Percentiles rank a stretch among this genome's conserved stretches.
phyloP scores from a whole-genome alignment of 768 basidiomycete species.

The Hebeloma cylindrosporum region DNA sequence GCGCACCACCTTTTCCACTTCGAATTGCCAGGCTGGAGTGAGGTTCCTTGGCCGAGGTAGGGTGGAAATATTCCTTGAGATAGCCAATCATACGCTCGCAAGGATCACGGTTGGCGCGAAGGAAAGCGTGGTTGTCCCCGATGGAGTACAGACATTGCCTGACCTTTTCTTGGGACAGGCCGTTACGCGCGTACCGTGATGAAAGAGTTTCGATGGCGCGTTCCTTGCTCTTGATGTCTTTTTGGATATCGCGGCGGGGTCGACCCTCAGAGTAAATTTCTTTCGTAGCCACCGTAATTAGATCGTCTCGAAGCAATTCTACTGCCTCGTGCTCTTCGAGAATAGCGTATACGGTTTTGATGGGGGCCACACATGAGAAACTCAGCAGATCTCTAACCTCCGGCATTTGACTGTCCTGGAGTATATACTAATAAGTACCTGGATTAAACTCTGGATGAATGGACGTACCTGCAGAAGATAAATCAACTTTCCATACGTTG shows the following conservation, averaged over 20 bases:
- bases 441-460: neutral
- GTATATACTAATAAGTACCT: slow-evolving; percentile 10
- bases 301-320: slow-evolving; percentile 73
- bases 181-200: slow-evolving; percentile 55
- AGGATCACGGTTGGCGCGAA: slow-evolving; percentile 83
- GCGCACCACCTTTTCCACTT: slow-evolving; percentile 76
- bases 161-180: slow-evolving; percentile 62
- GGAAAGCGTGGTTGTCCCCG: slow-evolving; percentile 87
- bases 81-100: slow-evolving; percentile 83
- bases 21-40: slow-evolving; percentile 76
- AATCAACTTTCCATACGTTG: slow-evolving; percentile 84
- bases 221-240: slow-evolving; percentile 82
- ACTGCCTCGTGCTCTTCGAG: slow-evolving; percentile 65
- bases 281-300: slow-evolving; percentile 73
- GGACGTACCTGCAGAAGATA: slow-evolving; percentile 73
- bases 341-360: slow-evolving; percentile 70
- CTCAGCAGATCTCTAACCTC: slow-evolving; percentile 79
- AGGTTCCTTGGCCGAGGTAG: slow-evolving; percentile 62
- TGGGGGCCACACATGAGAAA: slow-evolving; percentile 77
- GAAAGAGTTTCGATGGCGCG: slow-evolving; percentile 80
- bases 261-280: slow-evolving; percentile 79
- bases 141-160: slow-evolving; percentile 85
- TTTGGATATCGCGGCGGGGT: slow-evolving; percentile 74
- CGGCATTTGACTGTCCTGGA: slow-evolving; percentile 79
- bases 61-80: slow-evolving; percentile 75